Percentiles rank a stretch among this genome's conserved stretches.
phyloP scores from a whole-genome alignment of 1,139 yeast species.

The Debaryomyces subglobosus region DNA sequence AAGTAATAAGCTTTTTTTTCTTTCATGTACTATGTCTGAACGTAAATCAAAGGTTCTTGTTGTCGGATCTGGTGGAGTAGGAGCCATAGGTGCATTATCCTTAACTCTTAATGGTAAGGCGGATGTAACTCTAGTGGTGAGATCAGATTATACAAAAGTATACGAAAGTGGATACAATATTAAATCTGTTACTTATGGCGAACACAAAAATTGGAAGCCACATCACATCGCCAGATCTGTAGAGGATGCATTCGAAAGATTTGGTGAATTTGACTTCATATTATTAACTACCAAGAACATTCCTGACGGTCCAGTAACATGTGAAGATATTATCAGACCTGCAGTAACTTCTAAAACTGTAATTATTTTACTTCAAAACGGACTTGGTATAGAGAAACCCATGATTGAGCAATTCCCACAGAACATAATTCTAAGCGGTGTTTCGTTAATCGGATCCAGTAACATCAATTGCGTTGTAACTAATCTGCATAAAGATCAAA shows the following conservation, averaged over 20 bases:
- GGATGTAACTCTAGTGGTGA: slow-evolving; percentile 61
- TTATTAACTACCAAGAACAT: slow-evolving; percentile 72
- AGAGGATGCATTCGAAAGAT: slow-evolving; percentile 42
- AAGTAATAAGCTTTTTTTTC: neutral
- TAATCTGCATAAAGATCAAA: slow-evolving; percentile 55
- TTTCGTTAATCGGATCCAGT: slow-evolving; percentile 68
- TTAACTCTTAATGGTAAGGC: slow-evolving; percentile 47
- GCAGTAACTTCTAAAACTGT: slow-evolving; percentile 55
- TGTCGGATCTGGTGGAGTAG: slow-evolving; percentile 61
- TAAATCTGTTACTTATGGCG: slow-evolving; percentile 65
- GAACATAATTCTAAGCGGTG: slow-evolving; percentile 65
- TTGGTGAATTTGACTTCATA: slow-evolving; percentile 65
- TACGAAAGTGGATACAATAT: slow-evolving; percentile 56
- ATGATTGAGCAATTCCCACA: slow-evolving; percentile 60
- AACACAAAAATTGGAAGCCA: slow-evolving; percentile 57
- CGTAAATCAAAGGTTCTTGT: slow-evolving; percentile 34
- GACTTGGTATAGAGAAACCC: slow-evolving; percentile 70
- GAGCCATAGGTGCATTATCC: slow-evolving; percentile 67
- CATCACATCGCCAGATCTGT: slow-evolving; percentile 43
- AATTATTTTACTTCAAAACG: slow-evolving; percentile 72
- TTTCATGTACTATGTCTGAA: too few relatives aligned
- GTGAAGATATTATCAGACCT: slow-evolving; percentile 62
- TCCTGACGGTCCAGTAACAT: slow-evolving; percentile 60
- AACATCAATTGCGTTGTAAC: slow-evolving; percentile 55
- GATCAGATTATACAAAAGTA: slow-evolving; percentile 67